These are phyloP conservation scores for Exophiala sideris DNA, from an alignment of 2,329 filamentous ascomycete genomes.

Conservation along the genomic window DNA sequence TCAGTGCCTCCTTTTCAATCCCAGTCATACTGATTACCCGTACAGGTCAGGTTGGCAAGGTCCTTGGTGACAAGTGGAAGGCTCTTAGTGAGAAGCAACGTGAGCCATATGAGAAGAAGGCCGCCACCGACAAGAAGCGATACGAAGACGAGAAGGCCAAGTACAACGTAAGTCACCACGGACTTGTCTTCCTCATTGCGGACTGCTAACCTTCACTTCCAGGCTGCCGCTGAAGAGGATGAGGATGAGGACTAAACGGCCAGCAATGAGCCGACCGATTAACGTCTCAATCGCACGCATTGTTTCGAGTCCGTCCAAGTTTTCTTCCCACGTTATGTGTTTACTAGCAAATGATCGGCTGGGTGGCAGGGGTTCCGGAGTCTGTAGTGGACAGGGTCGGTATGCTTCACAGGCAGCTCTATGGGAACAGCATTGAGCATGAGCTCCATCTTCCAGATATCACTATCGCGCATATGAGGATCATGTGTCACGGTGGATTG, in stretches of 20 bases:
- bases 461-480: background rate
- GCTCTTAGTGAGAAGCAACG: constrained; percentile 89
- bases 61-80: constrained; percentile 99
- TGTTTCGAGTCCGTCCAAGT: constrained; percentile 11
- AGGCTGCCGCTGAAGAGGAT: constrained; percentile 10
- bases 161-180: constrained; percentile 66
- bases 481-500: constrained; percentile 1
- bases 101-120: constrained; percentile 92
- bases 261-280: background rate
- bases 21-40: constrained; percentile 4
- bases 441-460: constrained; percentile 1
- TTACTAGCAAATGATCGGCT: constrained; percentile 22
- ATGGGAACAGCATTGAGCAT: constrained; percentile 10
- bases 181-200: background rate
- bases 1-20: background rate
- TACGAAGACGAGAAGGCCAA: constrained; percentile 97
- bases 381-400: constrained; percentile 16
- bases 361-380: constrained; percentile 25
- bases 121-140: constrained; percentile 94
- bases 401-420: constrained; percentile 19
- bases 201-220: background rate
- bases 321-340: constrained; percentile 21
- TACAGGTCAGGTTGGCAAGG: constrained; percentile 89
- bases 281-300: background rate
- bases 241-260: constrained; percentile 21